Conservation (phyloP, 1,284 basidiomycete genomes). For the Heterobasidion parviporum region DNA sequence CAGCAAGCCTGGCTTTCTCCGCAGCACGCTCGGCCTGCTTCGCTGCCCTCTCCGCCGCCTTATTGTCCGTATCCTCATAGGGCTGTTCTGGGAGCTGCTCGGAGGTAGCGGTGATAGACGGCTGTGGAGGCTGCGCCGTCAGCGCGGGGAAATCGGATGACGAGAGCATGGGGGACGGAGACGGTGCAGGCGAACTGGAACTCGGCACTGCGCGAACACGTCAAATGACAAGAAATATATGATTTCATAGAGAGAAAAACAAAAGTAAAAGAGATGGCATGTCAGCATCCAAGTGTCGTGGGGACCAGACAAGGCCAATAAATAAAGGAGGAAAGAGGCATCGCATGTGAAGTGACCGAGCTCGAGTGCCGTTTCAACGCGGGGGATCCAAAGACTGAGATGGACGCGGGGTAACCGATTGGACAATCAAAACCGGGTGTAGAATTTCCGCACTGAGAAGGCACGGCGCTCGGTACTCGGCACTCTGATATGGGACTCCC, state of each 20-base stretch:
- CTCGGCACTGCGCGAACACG: slow-evolving; percentile 39
- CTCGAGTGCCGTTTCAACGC: background rate
- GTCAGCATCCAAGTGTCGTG: slow-evolving; percentile 24
- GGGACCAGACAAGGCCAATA: slow-evolving; percentile 20
- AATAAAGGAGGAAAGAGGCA: slow-evolving; percentile 2
- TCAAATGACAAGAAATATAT: slow-evolving; percentile 17
- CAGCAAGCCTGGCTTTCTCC: slow-evolving; percentile 23
- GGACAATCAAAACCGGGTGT: slow-evolving; percentile 33
- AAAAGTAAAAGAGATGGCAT: slow-evolving; percentile 19
- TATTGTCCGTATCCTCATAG: slow-evolving; percentile 24
- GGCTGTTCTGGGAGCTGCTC: slow-evolving; percentile 8
- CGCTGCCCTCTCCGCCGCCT: slow-evolving; percentile 25
- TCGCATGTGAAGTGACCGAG: background rate
- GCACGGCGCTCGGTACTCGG: slow-evolving; percentile 77
- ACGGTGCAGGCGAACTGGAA: slow-evolving; percentile 37
- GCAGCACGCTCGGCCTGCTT: slow-evolving; percentile 13
- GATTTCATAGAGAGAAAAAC: slow-evolving; percentile 19
- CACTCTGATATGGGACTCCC: slow-evolving; percentile 66
- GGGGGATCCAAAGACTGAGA: background rate
- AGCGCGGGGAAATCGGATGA: slow-evolving; percentile 64
- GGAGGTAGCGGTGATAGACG: slow-evolving; percentile 15
- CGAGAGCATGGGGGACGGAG: slow-evolving; percentile 38
- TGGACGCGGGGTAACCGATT: background rate
- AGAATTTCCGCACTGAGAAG: slow-evolving; percentile 74
- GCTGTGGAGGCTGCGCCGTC: slow-evolving; percentile 24